These are phyloP conservation scores for Kwoniella pini DNA, from an alignment of 768 basidiomycete species.

Conservation along the genomic window DNA sequence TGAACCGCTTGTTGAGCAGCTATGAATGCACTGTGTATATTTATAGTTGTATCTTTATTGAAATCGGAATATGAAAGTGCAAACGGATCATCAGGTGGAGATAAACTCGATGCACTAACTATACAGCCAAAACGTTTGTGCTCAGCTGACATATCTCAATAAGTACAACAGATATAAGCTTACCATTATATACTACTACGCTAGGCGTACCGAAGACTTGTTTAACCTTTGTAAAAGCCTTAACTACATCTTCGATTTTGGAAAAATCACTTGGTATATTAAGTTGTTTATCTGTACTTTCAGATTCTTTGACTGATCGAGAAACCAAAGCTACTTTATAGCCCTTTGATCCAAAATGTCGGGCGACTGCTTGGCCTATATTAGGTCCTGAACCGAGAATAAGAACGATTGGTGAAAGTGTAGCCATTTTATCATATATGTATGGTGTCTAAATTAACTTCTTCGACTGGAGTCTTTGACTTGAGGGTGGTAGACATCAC, in stretches of 20 bases:
- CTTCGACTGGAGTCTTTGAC: no score
- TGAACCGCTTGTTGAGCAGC: conserved; percentile 29
- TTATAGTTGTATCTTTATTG: conserved; percentile 13
- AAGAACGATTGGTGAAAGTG: conserved; percentile 10
- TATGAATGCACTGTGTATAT: conserved; percentile 11
- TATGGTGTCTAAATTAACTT: no score
- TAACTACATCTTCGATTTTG: conserved; percentile 11
- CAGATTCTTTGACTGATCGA: conserved; percentile 19
- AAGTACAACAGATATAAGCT: no score
- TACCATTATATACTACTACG: conserved; percentile 31
- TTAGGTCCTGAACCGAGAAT: conserved; percentile 31
- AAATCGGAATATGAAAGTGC: conserved; percentile 10
- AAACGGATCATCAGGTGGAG: conserved; percentile 21
- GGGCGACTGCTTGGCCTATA: conserved; percentile 23
- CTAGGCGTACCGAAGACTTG: conserved; percentile 19
- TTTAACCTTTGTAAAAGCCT: conserved; percentile 20
- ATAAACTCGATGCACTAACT: conserved; percentile 3
- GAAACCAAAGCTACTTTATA: conserved; percentile 28
- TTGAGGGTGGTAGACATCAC: no score
- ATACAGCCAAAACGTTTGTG: neutral
- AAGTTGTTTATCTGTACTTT: conserved; percentile 15
- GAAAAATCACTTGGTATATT: conserved; percentile 25
- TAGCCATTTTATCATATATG: no score
- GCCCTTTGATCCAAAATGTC: conserved; percentile 15
- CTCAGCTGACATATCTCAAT: no score